Evolutionary conservation across 805 yeast genomes (phyloP), one percentile per base, ranked within the genome.

Genomic region (Hyphopichia homilentoma): DNA sequence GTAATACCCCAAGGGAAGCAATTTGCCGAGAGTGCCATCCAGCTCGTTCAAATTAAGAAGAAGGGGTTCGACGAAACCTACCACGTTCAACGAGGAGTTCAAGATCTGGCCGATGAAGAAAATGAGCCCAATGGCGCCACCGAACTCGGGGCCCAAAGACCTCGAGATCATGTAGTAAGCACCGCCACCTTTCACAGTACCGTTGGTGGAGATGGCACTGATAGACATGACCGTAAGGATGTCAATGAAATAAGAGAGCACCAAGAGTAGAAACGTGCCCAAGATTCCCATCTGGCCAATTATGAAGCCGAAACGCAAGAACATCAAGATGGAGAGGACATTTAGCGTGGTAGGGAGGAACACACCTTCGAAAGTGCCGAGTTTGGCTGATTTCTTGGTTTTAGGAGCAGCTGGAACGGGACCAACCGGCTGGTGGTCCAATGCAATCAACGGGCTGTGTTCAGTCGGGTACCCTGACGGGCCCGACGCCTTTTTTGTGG

Each of bases 141-240:
- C 99, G 59, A 93, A 93, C 54, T 93, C 99, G 3, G 97, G 96
- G 0, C 99, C 99, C 39, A 93, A 64, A 21, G 95, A 82, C 44
- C 99, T 71, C 21, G 95, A 84, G 38, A 93, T 87, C 97, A 93
- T 93, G 50, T 88, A 93, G 54, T 93, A 93, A 0, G 97, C 97
- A 29, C 99, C 99, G 11, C 99, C 99, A 9, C 97, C 97, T 45
- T 88, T 76, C 2, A 93, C 97, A 0, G 95, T 87, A 15, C 99
- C 99, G 52, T 93, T 93, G 2, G 99, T 93, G 2, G 97, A 87
- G 39, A 93, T 93, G 1, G 98, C 98, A 34, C 95, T 84, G 37
- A 93, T 80, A 14, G 96, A 85, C 44, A 93, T 59, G 0, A 95
- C 86, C 0, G 98, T 93, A 35, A 93, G 65, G 5, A 87, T 65